Evolutionary conservation across 2,329 filamentous ascomycete species (phyloP), one percentile per base, ranked within the genome.

Genomic region (Penicillium sp.): DNA sequence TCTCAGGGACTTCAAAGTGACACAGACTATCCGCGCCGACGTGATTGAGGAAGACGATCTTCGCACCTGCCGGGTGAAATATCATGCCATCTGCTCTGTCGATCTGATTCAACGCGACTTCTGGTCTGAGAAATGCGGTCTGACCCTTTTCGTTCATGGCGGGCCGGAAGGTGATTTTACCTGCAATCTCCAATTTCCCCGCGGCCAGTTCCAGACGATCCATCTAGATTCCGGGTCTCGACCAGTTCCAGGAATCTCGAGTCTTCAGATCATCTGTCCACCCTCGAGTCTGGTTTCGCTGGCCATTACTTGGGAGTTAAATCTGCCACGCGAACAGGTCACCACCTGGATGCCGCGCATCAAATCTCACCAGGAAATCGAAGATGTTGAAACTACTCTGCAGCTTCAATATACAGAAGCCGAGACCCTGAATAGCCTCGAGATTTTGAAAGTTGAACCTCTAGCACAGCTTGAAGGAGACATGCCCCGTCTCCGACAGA

Each of bases 101-200:
- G 47, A 44, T 12, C 44, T 59, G 12, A 42, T 55, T 23, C 51
- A 59, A 16, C 53, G 51, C 23, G 48, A 43, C 22, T 55, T 62
- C 26, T 61, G 53, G 49, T 44, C 57, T 5, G 50, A 62, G 23
- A 51, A 46, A 32, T 63, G 60, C 30, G 52, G 49, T n/a, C 48
- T 62, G 22, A 32, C 35, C 12, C 33, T 63, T 17, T 39, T 50
- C 22, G 22, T 63, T 10, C 45, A 61, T 26, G 60, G 59, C 5
- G 60, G 59, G 1, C 60, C 58, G 12, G 47, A 54, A 1, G 53
- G 55, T 6, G 39, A 39, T 6, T 62, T 51, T 25, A 35, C 37
- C 10, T 51, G 45, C 32, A 35, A 49, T 8, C 33, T 59, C 4
- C 38, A 46, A 9, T 17, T 44, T 1, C 32, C 44, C 4, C 28